Conservation (phyloP, 192 early-diverging fungal species). For the Coemansia javaensis region DNA sequence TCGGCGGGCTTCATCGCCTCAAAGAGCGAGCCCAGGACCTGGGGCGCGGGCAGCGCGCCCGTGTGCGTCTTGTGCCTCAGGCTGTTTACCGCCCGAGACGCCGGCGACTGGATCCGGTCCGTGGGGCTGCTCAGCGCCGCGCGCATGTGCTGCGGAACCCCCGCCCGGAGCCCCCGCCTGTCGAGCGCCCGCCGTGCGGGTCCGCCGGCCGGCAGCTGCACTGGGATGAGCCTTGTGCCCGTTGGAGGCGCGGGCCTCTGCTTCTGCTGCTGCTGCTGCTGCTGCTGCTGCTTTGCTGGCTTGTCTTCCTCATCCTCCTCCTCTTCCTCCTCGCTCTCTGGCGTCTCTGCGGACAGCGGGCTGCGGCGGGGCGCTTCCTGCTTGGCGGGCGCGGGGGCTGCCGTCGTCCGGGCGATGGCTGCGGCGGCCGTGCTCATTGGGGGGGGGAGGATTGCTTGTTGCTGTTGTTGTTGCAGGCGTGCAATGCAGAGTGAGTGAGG, state of each 20-base stretch:
- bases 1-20: slow-evolving; percentile 26
- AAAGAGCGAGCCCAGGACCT: slow-evolving; percentile 19
- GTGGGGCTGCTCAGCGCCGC: slow-evolving; percentile 32
- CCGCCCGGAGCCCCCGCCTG: not conserved
- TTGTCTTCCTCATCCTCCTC: too few species aligned
- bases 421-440: too few species aligned
- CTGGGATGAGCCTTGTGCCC: not conserved
- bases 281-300: not conserved
- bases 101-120: slow-evolving; percentile 42
- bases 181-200: slow-evolving; percentile 17
- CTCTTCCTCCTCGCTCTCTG: too few species aligned
- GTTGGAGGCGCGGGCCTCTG: not conserved
- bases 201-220: not conserved
- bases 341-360: too few species aligned
- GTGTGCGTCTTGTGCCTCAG: slow-evolving; percentile 29
- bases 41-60: slow-evolving; percentile 11
- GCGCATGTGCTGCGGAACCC: slow-evolving; percentile 12
- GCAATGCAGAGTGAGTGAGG: too few species aligned
- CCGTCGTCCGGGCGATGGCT: too few species aligned
- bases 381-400: too few species aligned
- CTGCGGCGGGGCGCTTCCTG: too few species aligned
- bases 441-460: too few species aligned
- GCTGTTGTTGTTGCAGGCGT: too few species aligned
- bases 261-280: too few species aligned
- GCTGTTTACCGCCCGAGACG: slow-evolving; percentile 26